phyloP scores from a whole-genome alignment of 805 yeast genomes.

The Starmerella bacillaris region DNA sequence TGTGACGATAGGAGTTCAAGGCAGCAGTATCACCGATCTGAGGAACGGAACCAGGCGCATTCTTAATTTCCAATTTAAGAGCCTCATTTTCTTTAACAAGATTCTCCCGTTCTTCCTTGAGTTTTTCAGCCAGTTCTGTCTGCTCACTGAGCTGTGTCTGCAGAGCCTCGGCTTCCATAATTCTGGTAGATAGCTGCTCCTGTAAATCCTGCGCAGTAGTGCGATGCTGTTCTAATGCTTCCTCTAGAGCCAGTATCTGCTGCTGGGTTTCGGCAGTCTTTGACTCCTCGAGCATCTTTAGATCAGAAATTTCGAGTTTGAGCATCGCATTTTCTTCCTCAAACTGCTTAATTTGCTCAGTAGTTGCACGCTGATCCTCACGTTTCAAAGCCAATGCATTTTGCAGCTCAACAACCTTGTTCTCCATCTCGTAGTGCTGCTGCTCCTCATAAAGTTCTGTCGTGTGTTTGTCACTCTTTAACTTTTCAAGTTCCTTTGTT shows the following conservation, averaged over 20 bases:
- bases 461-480: conserved; percentile 79
- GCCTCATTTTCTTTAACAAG: conserved; percentile 16
- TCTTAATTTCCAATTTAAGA: conserved; percentile 20
- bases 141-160: conserved; percentile 36
- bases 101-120: conserved; percentile 19
- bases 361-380: conserved; percentile 40
- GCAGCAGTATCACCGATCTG: not conserved
- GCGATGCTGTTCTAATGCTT: conserved; percentile 5
- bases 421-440: conserved; percentile 82
- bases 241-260: not conserved
- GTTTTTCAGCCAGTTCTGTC: conserved; percentile 18
- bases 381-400: conserved; percentile 54
- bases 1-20: not conserved
- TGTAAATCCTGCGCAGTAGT: conserved; percentile 3
- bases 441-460: conserved; percentile 68
- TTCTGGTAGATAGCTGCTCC: conserved; percentile 7
- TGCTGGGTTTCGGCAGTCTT: not conserved
- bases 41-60: conserved; percentile 11
- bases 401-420: conserved; percentile 91
- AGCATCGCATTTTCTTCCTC: conserved; percentile 1
- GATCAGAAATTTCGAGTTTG: not conserved
- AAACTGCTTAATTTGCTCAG: conserved; percentile 6
- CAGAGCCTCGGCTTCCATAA: conserved; percentile 22
- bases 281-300: not conserved
- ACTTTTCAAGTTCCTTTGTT: conserved; percentile 36